Conservation (phyloP, 228 moss, liverwort and hornwort genomes). For the Sphagnum magellanicum region DNA sequence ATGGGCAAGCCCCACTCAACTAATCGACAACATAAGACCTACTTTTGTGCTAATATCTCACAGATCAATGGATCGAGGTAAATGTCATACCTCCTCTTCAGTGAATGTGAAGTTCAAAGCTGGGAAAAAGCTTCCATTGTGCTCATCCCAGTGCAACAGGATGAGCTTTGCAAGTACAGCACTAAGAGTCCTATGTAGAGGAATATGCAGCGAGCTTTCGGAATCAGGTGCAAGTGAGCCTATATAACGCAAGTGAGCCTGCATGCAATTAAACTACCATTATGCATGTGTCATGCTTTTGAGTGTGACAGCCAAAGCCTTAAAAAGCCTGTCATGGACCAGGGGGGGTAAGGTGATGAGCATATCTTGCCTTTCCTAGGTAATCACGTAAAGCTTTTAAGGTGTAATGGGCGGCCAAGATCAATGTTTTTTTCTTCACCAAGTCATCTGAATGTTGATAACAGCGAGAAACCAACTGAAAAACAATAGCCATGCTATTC, state of each 20-base stretch:
- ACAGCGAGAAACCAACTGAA: constrained; percentile 71
- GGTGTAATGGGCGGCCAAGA: constrained; percentile 57
- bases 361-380: constrained; percentile 45
- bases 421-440: constrained; percentile 32
- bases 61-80: not conserved
- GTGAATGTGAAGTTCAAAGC: constrained; percentile 48
- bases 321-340: not conserved
- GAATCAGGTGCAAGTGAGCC: too few species aligned
- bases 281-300: too few species aligned
- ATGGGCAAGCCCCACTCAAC: too few species aligned
- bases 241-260: constrained; percentile 29
- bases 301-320: not conserved
- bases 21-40: too few species aligned
- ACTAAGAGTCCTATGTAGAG: constrained; percentile 83
- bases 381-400: constrained; percentile 48
- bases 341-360: not conserved
- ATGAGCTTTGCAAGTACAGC: constrained; percentile 86
- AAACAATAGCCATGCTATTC: constrained; percentile 76
- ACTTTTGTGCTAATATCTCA: too few species aligned
- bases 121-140: constrained; percentile 58
- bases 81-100: constrained; percentile 56
- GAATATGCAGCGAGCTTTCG: constrained; percentile 68
- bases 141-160: constrained; percentile 70
- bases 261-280: too few species aligned
- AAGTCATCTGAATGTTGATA: constrained; percentile 7